Percentiles rank a stretch among this genome's conserved stretches.
Conservation (phyloP, 768 basidiomycete species). For the Lenzites betulinus region DNA sequence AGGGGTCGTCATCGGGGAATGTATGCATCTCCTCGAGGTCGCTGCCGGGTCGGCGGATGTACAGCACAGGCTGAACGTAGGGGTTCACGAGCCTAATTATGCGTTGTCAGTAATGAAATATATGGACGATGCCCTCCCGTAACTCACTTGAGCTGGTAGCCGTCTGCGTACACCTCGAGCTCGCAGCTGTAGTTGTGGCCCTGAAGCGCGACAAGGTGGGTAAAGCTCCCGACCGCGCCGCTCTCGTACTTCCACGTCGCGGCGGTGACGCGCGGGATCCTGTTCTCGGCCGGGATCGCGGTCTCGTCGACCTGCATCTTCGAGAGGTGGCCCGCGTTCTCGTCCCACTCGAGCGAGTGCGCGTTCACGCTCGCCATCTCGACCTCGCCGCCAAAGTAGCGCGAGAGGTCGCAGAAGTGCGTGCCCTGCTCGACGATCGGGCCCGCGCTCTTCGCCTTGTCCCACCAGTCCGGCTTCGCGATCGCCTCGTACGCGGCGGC, state of each 20-base stretch:
- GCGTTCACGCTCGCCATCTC: conserved; percentile 80
- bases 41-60: conserved; percentile 82
- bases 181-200: conserved; percentile 94
- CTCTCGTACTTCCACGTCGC: conserved; percentile 97
- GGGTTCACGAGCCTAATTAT: conserved; percentile 77
- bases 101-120: conserved; percentile 1
- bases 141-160: conserved; percentile 79
- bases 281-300: conserved; percentile 81
- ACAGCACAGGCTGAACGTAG: conserved; percentile 88
- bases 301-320: conserved; percentile 84
- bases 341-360: conserved; percentile 91
- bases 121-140: neutral
- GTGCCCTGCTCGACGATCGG: conserved; percentile 92
- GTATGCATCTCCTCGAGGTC: conserved; percentile 69
- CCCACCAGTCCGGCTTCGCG: conserved; percentile 89
- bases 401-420: conserved; percentile 95
- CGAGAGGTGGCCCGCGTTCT: conserved; percentile 81
- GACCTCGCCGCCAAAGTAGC: conserved; percentile 96
- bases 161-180: conserved; percentile 92
- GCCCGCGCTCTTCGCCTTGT: conserved; percentile 84
- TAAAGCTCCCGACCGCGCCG: conserved; percentile 92
- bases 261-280: conserved; percentile 91
- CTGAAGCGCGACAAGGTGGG: conserved; percentile 88
- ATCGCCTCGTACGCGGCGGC: conserved; percentile 84
- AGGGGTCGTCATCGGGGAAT: conserved; percentile 86